Conservation (phyloP, 805 yeast genomes). For the Candida sakaeoensis region DNA sequence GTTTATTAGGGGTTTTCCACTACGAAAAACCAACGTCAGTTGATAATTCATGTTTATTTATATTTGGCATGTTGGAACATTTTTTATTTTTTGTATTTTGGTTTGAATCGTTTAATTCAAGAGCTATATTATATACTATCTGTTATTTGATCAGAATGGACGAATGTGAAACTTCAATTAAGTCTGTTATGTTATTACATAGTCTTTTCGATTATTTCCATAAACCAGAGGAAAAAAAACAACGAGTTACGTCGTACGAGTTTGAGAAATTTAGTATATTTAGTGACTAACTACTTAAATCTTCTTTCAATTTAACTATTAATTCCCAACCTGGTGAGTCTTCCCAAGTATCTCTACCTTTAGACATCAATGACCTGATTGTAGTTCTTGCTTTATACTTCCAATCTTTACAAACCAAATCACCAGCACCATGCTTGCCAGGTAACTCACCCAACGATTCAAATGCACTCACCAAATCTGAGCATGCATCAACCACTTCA, state of each 20-base stretch:
- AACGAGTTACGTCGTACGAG: slow-evolving; percentile 20
- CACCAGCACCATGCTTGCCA: slow-evolving; percentile 76
- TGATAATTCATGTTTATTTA: slow-evolving; percentile 2
- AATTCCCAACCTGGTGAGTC: slow-evolving; percentile 73
- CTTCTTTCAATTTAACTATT: slow-evolving; percentile 50
- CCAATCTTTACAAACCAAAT: slow-evolving; percentile 91
- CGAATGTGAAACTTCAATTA: slow-evolving; percentile 1
- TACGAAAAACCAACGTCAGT: background rate
- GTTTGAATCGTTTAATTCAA: slow-evolving; percentile 4
- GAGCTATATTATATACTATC: slow-evolving; percentile 5
- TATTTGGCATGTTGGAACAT: slow-evolving; percentile 8
- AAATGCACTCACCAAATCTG: slow-evolving; percentile 80
- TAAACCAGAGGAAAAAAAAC: background rate
- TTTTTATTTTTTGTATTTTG: slow-evolving; percentile 6
- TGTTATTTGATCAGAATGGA: slow-evolving; percentile 9
- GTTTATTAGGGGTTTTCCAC: slow-evolving; percentile 2
- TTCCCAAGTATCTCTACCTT: slow-evolving; percentile 78
- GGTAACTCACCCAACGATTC: slow-evolving; percentile 82
- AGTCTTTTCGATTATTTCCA: background rate
- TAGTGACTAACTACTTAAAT: slow-evolving; percentile 22
- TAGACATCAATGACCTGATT: slow-evolving; percentile 70
- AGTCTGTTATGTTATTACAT: background rate
- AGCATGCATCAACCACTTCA: slow-evolving; percentile 73
- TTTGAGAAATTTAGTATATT: slow-evolving; percentile 21
- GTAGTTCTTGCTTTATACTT: slow-evolving; percentile 74